These are phyloP conservation scores for Phylloporus scabripes DNA, from an alignment of 768 basidiomycete genomes.

Conservation along the genomic window DNA sequence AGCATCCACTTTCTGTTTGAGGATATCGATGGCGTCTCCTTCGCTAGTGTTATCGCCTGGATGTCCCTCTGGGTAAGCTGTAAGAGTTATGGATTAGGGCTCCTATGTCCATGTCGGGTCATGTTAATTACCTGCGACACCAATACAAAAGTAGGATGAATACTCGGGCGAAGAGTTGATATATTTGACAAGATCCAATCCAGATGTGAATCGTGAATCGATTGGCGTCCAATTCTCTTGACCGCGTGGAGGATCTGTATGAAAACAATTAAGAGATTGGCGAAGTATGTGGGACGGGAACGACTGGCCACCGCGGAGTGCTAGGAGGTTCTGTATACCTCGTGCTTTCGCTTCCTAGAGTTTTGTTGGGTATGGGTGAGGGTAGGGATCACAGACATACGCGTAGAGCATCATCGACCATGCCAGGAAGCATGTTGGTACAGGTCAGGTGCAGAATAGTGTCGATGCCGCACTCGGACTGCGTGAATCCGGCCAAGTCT, in stretches of 20 bases:
- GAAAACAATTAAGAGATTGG: not conserved
- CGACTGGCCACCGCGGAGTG: conserved; percentile 78
- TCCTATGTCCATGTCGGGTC: not conserved
- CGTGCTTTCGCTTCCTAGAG: conserved; percentile 69
- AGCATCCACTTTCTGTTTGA: conserved; percentile 87
- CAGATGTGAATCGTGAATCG: conserved; percentile 79
- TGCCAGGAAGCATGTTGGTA: conserved; percentile 90
- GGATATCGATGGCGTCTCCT: conserved; percentile 57
- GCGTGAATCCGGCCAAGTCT: conserved; percentile 76
- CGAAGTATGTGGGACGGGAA: not conserved
- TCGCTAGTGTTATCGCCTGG: conserved; percentile 54
- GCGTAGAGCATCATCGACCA: conserved; percentile 79
- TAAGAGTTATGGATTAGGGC: not conserved
- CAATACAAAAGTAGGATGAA: conserved; percentile 83
- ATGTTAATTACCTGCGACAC: conserved; percentile 71
- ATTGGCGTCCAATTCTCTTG: conserved; percentile 90
- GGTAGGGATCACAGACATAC: conserved; percentile 38
- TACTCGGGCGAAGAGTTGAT: conserved; percentile 76
- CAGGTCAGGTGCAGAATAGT: conserved; percentile 94
- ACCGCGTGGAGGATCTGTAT: conserved; percentile 83
- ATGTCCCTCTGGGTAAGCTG: conserved; percentile 91
- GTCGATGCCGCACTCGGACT: conserved; percentile 70
- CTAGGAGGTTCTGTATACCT: conserved; percentile 86
- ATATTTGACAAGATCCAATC: conserved; percentile 84
- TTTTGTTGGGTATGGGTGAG: conserved; percentile 3